Evolutionary conservation across 306 rosid genomes (phyloP), one percentile per base, ranked within the genome.

Genomic region (Clitoria ternatea): DNA sequence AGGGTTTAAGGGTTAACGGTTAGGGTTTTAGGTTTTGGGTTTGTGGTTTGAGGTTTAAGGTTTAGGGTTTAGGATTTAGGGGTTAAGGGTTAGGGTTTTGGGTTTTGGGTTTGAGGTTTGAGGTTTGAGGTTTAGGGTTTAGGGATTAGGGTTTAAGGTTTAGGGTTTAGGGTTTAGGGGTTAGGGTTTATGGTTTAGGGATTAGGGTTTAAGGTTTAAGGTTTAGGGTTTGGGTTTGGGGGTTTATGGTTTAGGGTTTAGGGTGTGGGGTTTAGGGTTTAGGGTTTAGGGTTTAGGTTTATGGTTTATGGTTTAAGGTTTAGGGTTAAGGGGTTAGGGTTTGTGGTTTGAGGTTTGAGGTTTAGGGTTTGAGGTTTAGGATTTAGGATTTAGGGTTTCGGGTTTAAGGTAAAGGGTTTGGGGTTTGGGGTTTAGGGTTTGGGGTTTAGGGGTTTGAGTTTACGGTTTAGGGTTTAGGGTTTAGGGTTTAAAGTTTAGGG

Each of bases 261-360:
- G 60, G 60, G 32, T 53, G 23, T 22, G 13, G 60, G 60, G 60
- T 22, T 53, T 53, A 53, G 60, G 60, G 60, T 53, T 53, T 53
- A 22, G 33, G 60, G 33, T 22, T 22, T 22, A 22, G 33, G 60
- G 60, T 22, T 53, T 53, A 22, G 50, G 50, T 18, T 43, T 43
- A 2, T 1, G 19, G 19, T 18, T 27, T 27, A 1, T 1, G 30
- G 30, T 2, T 43, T 43, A 13, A 49, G 33, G 60, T 33, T 22
- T 53, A 23, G 9, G 60, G 60, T 33, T 22, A 23, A 8, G 9
- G 60, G 60, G 60, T 22, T 53, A 23, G 24, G 33, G 33, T 33
- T 22, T 53, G 23, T 8, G 33, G 60, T n/a, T n/a, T n/a, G n/a
- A n/a, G n/a, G n/a, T n/a, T n/a, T n/a, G n/a, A n/a, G n/a, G n/a